These are phyloP conservation scores for Stropharia rugosoannulata DNA, from an alignment of 768 basidiomycete genomes.

Conservation along the genomic window DNA sequence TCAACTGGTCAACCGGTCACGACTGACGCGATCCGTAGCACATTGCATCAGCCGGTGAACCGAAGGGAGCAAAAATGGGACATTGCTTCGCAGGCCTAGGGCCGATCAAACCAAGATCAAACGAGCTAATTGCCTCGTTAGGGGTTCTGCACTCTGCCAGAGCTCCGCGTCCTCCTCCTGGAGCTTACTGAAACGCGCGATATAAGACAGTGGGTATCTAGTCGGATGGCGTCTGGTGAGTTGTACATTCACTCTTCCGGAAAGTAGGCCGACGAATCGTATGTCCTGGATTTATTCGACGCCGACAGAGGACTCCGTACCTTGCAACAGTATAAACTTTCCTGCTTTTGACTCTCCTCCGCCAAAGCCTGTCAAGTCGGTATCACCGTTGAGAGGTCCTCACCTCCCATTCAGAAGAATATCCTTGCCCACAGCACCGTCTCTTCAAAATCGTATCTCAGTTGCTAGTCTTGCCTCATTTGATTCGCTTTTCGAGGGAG, in stretches of 20 bases:
- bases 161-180: neutral
- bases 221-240: constrained; percentile 15
- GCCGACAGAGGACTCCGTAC: constrained; percentile 1
- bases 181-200: neutral
- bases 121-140: neutral
- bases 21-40: too few species aligned
- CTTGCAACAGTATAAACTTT: constrained; percentile 11
- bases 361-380: constrained; percentile 18
- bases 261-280: neutral
- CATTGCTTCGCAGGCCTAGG: constrained; percentile 9
- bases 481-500: constrained; percentile 62
- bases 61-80: constrained; percentile 13
- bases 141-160: constrained; percentile 4
- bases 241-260: neutral
- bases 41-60: neutral
- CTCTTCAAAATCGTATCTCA: constrained; percentile 57
- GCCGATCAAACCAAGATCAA: constrained; percentile 2
- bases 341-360: constrained; percentile 17
- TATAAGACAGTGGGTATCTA: neutral
- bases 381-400: constrained; percentile 37
- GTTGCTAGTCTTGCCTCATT: constrained; percentile 72
- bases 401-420: constrained; percentile 65
- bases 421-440: constrained; percentile 54
- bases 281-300: neutral
- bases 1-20: too few species aligned